phyloP scores from a whole-genome alignment of 176 grass and related monocot species.

The Carex parvula region DNA sequence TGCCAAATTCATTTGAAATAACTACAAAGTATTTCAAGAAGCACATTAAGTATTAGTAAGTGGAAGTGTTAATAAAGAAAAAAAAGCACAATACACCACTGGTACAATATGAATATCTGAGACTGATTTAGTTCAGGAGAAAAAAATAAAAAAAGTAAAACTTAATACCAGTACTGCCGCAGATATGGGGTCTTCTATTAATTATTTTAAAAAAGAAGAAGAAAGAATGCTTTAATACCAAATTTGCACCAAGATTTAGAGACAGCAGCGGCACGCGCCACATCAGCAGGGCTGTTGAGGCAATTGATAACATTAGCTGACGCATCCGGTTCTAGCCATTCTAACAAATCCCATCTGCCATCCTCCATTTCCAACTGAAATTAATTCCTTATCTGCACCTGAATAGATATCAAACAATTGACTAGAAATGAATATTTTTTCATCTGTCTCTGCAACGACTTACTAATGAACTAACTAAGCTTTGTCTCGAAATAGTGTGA shows the following conservation, averaged over 20 bases:
- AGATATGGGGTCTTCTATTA: not conserved
- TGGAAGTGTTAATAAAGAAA: not conserved
- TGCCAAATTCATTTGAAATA: slow-evolving; percentile 48
- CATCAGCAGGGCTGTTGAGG: slow-evolving; percentile 51
- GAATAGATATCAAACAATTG: not conserved
- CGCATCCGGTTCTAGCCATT: slow-evolving; percentile 52
- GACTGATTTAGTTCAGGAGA: not conserved
- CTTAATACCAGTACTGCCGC: not conserved
- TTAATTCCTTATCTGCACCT: not conserved
- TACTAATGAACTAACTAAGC: not conserved
- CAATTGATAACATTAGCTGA: slow-evolving; percentile 40
- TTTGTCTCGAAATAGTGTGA: not conserved
- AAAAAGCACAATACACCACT: not conserved
- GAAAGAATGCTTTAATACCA: slow-evolving; percentile 28
- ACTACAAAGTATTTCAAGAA: slow-evolving; percentile 37
- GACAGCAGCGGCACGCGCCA: slow-evolving; percentile 51
- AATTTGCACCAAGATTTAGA: slow-evolving; percentile 81
- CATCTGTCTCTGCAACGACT: not conserved
- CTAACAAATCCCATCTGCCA: slow-evolving; percentile 42
- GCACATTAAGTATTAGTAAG: not conserved
- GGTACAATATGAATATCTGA: not conserved
- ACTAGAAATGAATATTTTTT: not conserved
- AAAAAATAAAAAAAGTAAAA: not conserved
- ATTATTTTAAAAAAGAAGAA: not conserved
- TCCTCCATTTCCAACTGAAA: slow-evolving; percentile 19